Base-by-base conservation (phyloP, 208 protist species). In the Naegleria fowleri region DNA sequence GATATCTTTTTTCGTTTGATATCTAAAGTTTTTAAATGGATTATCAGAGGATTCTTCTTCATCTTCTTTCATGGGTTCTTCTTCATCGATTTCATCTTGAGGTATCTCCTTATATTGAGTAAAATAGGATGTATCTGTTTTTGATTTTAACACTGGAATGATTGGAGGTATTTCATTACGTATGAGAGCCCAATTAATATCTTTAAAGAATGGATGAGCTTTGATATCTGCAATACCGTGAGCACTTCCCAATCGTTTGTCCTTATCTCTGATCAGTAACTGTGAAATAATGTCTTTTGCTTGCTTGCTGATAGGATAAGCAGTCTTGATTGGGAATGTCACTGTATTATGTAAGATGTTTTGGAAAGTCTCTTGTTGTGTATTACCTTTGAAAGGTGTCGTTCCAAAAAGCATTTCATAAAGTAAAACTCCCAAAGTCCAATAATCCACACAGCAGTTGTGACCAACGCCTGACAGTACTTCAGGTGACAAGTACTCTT, bases 401-500 rank as follows among this genome's bases (percentile, higher is more conserved):
- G 6, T 29, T 43, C 83, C 83, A 48, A 86, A 86, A 9, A 86
- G 38, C 83, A 86, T 86, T 43, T 79, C 97, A 92, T 98, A 98
- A 11, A 99, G 92, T 11, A 98, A 93, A 85, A 97, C 97, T 48
- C 97, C 97, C 91, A 97, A 98, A 90, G 95, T 96, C 97, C 97
- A 99, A 97, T 97, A 99, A 93, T 99, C 97, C n/a, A 97, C 97
- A 88, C 95, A 94, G 11, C 91, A 93, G 92, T 96, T 96, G 91
- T 97, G 83, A 0, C 36, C 36, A 19, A 94, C 58, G 25, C 96
- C 96, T 41, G 95, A 93, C 39, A 97, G 93, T 94, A 97, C 96
- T 92, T 97, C 97, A 51, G 97, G 97, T 43, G 96, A 97, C 94
- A 99, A 96, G 93, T 98, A 99, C 91, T 97, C 96, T 43, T 96